Evolutionary conservation across 2,329 filamentous ascomycete species (phyloP).

Genomic region (Fusarium protoensiforme): DNA sequence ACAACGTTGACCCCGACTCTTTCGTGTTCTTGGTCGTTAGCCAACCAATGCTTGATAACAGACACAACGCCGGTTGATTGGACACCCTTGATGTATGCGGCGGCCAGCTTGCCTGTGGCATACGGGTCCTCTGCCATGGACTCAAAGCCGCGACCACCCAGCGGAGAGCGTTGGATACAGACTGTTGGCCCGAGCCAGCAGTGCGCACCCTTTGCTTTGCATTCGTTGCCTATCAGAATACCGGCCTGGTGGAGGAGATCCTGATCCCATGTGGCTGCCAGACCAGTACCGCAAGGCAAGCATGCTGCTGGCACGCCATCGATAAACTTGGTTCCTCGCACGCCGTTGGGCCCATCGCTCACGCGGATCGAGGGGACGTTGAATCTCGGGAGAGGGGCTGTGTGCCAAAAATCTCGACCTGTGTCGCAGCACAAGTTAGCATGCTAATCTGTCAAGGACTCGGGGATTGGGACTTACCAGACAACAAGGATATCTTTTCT

Average conservation of each 20-base stretch:
- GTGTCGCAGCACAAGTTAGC: not conserved
- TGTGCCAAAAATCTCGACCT: constrained; percentile 20
- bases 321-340: not conserved
- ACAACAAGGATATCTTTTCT: constrained; percentile 6
- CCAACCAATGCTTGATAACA: constrained; percentile 7
- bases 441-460: not conserved
- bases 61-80: not conserved
- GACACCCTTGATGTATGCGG: constrained; percentile 2
- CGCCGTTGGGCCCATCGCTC: not conserved
- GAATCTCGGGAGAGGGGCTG: not conserved
- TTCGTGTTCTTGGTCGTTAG: constrained; percentile 14
- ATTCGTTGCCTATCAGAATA: constrained; percentile 8
- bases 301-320: constrained; percentile 6
- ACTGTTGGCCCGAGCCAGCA: constrained; percentile 9
- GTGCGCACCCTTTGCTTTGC: constrained; percentile 11
- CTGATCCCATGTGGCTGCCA: constrained; percentile 24
- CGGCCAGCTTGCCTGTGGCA: not conserved
- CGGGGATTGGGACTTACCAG: not conserved
- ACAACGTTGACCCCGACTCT: not conserved
- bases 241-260: constrained; percentile 15
- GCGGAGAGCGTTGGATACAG: constrained; percentile 1
- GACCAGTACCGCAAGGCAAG: constrained; percentile 7
- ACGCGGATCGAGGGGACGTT: not conserved
- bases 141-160: constrained; percentile 8
- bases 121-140: constrained; percentile 7